Base-by-base conservation (phyloP, 441 rosid genomes). In the Populus tomentosa region DNA sequence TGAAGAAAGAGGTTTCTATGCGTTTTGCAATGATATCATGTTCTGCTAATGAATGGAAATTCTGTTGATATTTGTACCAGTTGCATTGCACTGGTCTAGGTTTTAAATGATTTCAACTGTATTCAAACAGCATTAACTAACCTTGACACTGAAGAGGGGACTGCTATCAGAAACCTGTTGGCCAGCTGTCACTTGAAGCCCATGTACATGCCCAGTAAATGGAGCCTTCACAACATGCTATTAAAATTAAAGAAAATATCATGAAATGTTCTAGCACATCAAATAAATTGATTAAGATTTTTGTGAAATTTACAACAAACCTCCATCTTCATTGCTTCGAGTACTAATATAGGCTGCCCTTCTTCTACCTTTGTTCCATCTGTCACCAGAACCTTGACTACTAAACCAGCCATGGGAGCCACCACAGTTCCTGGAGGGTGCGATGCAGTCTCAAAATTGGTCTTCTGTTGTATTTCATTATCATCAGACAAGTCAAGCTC, bases 291-390 rank as follows among this genome's bases (percentile, higher is more conserved):
- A 72, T 72, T 72, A 74, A 70, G 56, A 18, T 77, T 66, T 32
- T 33, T 77, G 74, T 36, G 50, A 71, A 10, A 67, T 64, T 67
- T 9, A 36, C 71, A 69, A 85, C 87, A 63, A 79, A 95, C 99
- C 99, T 95, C 99, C 98, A 95, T 95, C 85, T 95, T 95, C 99
- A 94, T 95, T 79, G 99, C 98, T 85, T 94, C 97, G 46, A 94
- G 81, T 83, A 95, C 97, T 76, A 95, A 75, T 26, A 95, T 81
- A 66, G 97, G 92, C 82, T 91, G 97, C 53, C 93, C 97, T 83
- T 82, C 88, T 72, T 86, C 99, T 79, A 91, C 95, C 77, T 83
- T 88, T 33, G 85, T 78, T 69, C 94, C 97, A 77, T 94, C 87
- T 75, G 89, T 80, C n/a, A 81, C 86, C 69, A 94, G 90, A 81